Base-by-base conservation (phyloP, 768 basidiomycete genomes). In the Mycena filopes region DNA sequence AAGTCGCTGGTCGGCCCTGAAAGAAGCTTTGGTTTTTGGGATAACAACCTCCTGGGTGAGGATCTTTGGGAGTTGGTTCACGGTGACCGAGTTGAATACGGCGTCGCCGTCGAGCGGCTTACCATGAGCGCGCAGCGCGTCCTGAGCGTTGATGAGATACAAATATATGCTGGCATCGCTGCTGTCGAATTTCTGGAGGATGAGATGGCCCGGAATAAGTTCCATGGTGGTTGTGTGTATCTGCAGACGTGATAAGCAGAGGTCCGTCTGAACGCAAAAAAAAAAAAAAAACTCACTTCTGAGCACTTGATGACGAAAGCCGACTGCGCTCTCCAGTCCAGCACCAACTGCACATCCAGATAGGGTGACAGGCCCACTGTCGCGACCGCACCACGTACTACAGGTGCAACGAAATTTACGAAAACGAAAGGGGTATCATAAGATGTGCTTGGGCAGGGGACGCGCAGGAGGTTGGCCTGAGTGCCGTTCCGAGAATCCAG, bases 401-500 rank as follows among this genome's bases (percentile, higher is more conserved):
- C 56, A 4, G 63, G 55, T 1, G 7, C 20, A 4, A 0, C 10
- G 25, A 16, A n/a, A n/a, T n/a, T n/a, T n/a, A n/a, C n/a, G n/a
- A n/a, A n/a, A n/a, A n/a, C n/a, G 15, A 64, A 53, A 2, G 29
- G 25, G 12, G 51, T 16, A 12, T 57, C 55, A 2, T 23, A 10
- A 16, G 13, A 10, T 1, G 48, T 46, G 26, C 54, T 36, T 0
- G 63, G 49, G 5, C 42, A 26, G 11, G 41, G 29, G 21, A 41
- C 38, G 1, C 20, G 9, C 0, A 65, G 11, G 2, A 57, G 36
- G 26, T 11, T 15, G 18, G 28, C 26, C 0, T 51, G 45, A 28
- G n/a, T 42, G n/a, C 57, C 63, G 1, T 11, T 54, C 11, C 10
- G 38, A n/a, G 59, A 28, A 54, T 65, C 45, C 23, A 65, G 25